Evolutionary conservation across 768 basidiomycete genomes (phyloP).

Genomic region (Boletales sp.): DNA sequence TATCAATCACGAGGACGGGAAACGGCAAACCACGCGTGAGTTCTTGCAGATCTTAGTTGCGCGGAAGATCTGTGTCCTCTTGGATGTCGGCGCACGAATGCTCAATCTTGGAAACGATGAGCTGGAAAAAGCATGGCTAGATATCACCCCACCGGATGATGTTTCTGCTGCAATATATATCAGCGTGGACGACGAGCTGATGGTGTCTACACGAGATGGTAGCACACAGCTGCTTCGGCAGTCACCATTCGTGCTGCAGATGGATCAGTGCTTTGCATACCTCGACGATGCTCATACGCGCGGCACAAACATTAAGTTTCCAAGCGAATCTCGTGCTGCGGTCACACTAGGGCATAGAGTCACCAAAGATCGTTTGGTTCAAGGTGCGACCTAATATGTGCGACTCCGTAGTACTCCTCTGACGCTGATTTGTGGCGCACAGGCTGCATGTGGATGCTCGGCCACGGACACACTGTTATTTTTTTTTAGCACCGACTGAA

Average conservation of each 20-base stretch:
- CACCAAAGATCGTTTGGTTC: neutral
- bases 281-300: neutral
- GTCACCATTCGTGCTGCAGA: neutral
- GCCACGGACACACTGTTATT: neutral
- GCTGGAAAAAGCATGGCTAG: too few species aligned
- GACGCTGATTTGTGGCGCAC: too few species aligned
- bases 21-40: too few species aligned
- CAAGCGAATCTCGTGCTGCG: neutral
- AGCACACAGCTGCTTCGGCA: neutral
- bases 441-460: neutral
- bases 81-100: too few species aligned
- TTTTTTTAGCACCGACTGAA: neutral
- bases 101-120: too few species aligned
- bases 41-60: too few species aligned
- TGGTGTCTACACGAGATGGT: neutral
- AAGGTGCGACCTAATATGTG: too few species aligned
- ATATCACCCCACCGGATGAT: too few species aligned
- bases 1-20: too few species aligned
- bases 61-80: too few species aligned
- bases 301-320: neutral
- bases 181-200: neutral
- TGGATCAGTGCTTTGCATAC: neutral
- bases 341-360: neutral
- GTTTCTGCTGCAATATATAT: too few species aligned
- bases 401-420: neutral